Evolutionary conservation across 306 rosid genomes (phyloP).

Genomic region (Corylus americana): DNA sequence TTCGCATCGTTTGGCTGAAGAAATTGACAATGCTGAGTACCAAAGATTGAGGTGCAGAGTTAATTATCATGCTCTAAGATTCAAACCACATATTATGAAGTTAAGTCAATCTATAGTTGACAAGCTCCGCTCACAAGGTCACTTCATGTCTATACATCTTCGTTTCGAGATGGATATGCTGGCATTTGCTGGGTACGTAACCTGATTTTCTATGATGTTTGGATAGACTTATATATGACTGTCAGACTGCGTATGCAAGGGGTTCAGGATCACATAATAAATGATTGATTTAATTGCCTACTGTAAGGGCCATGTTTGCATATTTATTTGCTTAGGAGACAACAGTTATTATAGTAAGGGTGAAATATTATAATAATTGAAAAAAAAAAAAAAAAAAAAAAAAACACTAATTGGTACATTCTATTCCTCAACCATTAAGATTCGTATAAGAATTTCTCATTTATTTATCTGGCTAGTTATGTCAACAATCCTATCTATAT

Average conservation of each 20-base stretch:
- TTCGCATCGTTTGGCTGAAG: slow-evolving; percentile 98
- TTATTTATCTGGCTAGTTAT: not conserved
- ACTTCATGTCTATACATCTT: slow-evolving; percentile 95
- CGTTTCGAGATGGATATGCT: slow-evolving; percentile 99
- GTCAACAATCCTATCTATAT: not conserved
- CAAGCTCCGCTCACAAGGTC: slow-evolving; percentile 88
- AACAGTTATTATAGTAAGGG: not conserved
- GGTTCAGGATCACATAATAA: not conserved
- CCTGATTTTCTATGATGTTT: slow-evolving; percentile 12
- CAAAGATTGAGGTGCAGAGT: slow-evolving; percentile 96
- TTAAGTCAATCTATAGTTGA: slow-evolving; percentile 89
- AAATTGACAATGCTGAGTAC: slow-evolving; percentile 85
- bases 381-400: not conserved
- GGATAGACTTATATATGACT: slow-evolving; percentile 12
- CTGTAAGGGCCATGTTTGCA: not conserved
- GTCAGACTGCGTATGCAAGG: not conserved
- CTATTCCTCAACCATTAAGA: not conserved
- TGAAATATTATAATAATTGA: not conserved
- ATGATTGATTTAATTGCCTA: not conserved
- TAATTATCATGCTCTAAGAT: slow-evolving; percentile 91
- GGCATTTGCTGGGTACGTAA: slow-evolving; percentile 95
- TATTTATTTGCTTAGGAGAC: slow-evolving; percentile 3
- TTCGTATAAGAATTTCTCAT: not conserved
- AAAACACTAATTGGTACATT: not conserved
- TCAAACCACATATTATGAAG: slow-evolving; percentile 88